Base-by-base conservation (phyloP, 106 monocot species). In the Xerophyta viscosa region DNA sequence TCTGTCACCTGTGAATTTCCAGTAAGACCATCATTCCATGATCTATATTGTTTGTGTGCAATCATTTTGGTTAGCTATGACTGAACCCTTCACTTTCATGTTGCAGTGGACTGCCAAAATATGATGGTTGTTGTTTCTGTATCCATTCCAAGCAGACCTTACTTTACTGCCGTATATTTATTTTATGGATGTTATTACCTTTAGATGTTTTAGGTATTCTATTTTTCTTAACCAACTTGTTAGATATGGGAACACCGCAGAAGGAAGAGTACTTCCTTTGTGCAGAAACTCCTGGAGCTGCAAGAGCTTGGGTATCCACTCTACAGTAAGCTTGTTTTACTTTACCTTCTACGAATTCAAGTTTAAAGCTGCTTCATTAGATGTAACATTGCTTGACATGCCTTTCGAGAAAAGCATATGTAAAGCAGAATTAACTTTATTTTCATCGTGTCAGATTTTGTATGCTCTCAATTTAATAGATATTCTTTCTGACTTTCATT, bases 61-160 rank as follows among this genome's bases (percentile, higher is more conserved):
- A n/a, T n/a, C n/a, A n/a, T n/a, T n/a, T n/a, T n/a, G n/a, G n/a
- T n/a, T n/a, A n/a, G n/a, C n/a, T n/a, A n/a, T n/a, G n/a, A n/a
- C n/a, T n/a, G n/a, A n/a, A n/a, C n/a, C n/a, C n/a, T n/a, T n/a
- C n/a, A n/a, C n/a, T n/a, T n/a, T n/a, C n/a, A 17, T 67, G 24
- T 52, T 86, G 70, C 81, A 98, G 96, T 53, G 89, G 85, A 29
- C 67, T 79, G 17, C 81, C 85, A 50, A 98, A 98, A 61, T 98
- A 89, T 71, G 81, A 98, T 30, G 89, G 96, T 41, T 98, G 96
- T 65, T 89, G 96, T 74, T 89, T 98, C 27, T 98, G 96, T 98
- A 98, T 98, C 96, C 94, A 28, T 45, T 62, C 18, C 29, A 11
- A 37, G n/a, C 46, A 1, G 11, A 20, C 25, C 37, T 24, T 33